These are phyloP conservation scores for Phytophthora capsici DNA, from an alignment of 352 stramenopile genomes.

Conservation along the genomic window DNA sequence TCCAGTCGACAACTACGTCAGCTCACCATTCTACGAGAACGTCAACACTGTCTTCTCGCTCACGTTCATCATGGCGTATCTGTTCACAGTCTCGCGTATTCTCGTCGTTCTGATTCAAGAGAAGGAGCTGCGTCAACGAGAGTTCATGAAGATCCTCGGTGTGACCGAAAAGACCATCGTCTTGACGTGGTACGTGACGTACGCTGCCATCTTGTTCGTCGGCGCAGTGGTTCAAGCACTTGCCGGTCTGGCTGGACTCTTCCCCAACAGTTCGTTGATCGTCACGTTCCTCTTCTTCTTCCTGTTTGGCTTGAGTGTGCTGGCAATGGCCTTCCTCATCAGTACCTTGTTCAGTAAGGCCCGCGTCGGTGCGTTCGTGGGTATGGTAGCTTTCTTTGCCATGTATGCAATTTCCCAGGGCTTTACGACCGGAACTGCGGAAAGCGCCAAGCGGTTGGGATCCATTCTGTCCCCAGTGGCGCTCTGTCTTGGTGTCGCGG, in stretches of 20 bases:
- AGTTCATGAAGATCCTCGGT: slow-evolving; percentile 92
- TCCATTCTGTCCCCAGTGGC: slow-evolving; percentile 63
- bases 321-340: slow-evolving; percentile 53
- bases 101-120: slow-evolving; percentile 88
- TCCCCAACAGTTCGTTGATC: slow-evolving; percentile 45
- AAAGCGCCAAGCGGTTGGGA: slow-evolving; percentile 44
- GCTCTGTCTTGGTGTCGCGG: slow-evolving; percentile 67
- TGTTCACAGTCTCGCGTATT: slow-evolving; percentile 87
- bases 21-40: slow-evolving; percentile 62
- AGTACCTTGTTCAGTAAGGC: slow-evolving; percentile 78
- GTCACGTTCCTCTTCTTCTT: slow-evolving; percentile 86
- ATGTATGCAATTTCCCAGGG: slow-evolving; percentile 70
- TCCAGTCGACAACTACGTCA: slow-evolving; percentile 43
- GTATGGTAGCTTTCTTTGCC: slow-evolving; percentile 86
- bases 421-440: slow-evolving; percentile 30
- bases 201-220: slow-evolving; percentile 81
- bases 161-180: slow-evolving; percentile 76
- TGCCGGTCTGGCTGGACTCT: slow-evolving; percentile 47
- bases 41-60: slow-evolving; percentile 68
- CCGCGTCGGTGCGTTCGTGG: slow-evolving; percentile 62
- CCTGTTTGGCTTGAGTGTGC: slow-evolving; percentile 56
- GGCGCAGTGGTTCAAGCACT: slow-evolving; percentile 60
- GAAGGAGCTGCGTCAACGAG: slow-evolving; percentile 88
- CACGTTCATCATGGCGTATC: slow-evolving; percentile 91
- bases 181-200: slow-evolving; percentile 88